Base-by-base conservation (phyloP, 108 stramenopile genomes). In the Discostella stelligeroides region DNA sequence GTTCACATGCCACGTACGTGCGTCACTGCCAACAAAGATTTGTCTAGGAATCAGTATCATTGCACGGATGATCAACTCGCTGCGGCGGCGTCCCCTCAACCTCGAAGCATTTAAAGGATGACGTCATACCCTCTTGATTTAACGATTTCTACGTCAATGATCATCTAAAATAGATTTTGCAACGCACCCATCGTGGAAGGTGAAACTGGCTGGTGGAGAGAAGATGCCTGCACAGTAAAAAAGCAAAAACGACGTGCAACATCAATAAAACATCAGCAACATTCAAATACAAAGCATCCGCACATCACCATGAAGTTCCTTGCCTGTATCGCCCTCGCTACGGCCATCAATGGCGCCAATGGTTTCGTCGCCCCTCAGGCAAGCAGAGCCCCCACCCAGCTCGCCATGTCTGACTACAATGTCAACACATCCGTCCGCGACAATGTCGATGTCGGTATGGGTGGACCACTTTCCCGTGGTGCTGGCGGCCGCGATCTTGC, bases 31-130 rank as follows among this genome's bases (percentile, higher is more conserved):
- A 75, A 66, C n/a, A n/a, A n/a, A n/a, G n/a, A n/a, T n/a, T n/a
- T n/a, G n/a, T n/a, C n/a, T n/a, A n/a, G n/a, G n/a, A n/a, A n/a
- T n/a, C 76, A 50, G 66, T 75, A n/a, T 82, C 80, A 60, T 82
- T 90, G 81, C 88, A 90, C 38, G 92, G 92, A 56, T 85, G 87
- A 34, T 92, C 87, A n/a, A n/a, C n/a, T n/a, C n/a, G n/a, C n/a
- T n/a, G n/a, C n/a, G n/a, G n/a, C n/a, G n/a, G n/a, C n/a, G n/a
- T n/a, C n/a, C n/a, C n/a, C n/a, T n/a, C n/a, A n/a, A n/a, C n/a
- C n/a, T n/a, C n/a, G n/a, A n/a, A n/a, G n/a, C n/a, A n/a, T n/a
- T n/a, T n/a, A n/a, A n/a, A n/a, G n/a, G n/a, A n/a, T n/a, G n/a
- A n/a, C n/a, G n/a, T n/a, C n/a, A n/a, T n/a, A n/a, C n/a, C n/a